Conservation (phyloP, 129 eudicot genomes). For the Ambrosia artemisiifolia region DNA sequence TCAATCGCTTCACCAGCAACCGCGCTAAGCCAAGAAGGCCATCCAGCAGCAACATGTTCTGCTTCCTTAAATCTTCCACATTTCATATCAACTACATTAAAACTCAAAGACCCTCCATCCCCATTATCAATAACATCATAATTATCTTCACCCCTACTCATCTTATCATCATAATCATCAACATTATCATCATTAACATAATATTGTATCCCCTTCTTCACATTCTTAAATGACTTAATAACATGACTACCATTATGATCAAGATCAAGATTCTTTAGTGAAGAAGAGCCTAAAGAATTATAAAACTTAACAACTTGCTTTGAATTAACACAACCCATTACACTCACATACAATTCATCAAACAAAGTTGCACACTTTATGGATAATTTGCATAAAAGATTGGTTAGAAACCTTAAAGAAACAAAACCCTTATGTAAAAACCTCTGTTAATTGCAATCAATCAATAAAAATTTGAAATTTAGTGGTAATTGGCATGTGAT, state of each 20-base stretch:
- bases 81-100: conserved; percentile 23
- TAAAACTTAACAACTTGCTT: conserved; percentile 36
- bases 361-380: neutral
- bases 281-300: conserved; percentile 19
- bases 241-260: neutral
- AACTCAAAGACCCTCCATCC: neutral
- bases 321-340: conserved; percentile 83
- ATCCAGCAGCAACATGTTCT: conserved; percentile 63
- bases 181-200: neutral
- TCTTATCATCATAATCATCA: neutral
- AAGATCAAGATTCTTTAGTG: conserved; percentile 16
- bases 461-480: neutral
- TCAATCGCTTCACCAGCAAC: conserved; percentile 77
- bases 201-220: conserved; percentile 17
- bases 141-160: conserved; percentile 25
- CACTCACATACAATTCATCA: neutral
- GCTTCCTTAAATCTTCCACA: conserved; percentile 47
- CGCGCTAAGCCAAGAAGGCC: conserved; percentile 81
- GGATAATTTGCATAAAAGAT: neutral
- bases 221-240: conserved; percentile 25
- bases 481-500: neutral
- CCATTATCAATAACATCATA: neutral
- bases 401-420: neutral
- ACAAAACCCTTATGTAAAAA: conserved; percentile 7
- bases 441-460: neutral